Evolutionary conservation across 2,329 filamentous ascomycete genomes (phyloP).

Genomic region (Cercospora zeae-maydis): DNA sequence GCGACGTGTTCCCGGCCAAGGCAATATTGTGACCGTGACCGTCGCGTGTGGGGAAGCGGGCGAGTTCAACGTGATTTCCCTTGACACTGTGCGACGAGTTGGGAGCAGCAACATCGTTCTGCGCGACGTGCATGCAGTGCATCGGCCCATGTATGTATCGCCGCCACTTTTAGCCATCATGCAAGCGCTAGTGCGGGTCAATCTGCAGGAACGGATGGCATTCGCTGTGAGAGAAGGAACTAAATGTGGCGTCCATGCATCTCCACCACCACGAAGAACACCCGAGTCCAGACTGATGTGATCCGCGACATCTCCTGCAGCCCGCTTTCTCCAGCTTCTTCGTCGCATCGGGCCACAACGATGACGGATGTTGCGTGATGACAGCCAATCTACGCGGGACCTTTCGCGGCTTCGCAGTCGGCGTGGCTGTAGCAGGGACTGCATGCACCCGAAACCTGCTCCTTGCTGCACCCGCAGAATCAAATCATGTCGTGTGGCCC

Average conservation of each 20-base stretch:
- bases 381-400: conserved; percentile 19
- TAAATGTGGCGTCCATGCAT: neutral
- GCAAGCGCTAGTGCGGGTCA: conserved; percentile 2
- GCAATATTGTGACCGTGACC: neutral
- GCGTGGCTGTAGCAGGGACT: conserved; percentile 8
- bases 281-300: neutral
- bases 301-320: neutral
- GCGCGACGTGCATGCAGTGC: conserved; percentile 1
- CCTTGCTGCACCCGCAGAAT: conserved; percentile 17
- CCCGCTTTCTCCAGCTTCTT: neutral
- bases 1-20: neutral
- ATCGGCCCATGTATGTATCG: neutral
- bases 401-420: conserved; percentile 1
- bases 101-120: neutral
- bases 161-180: conserved; percentile 10
- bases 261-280: neutral
- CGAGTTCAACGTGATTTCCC: neutral
- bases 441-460: conserved; percentile 15
- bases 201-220: conserved; percentile 12
- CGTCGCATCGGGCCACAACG: neutral
- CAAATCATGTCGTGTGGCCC: conserved; percentile 18
- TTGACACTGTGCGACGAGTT: neutral
- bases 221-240: conserved; percentile 2
- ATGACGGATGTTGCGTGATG: neutral
- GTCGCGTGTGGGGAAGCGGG: neutral